phyloP scores from a whole-genome alignment of 176 grass and related monocot species.

The Oryza officinalis region DNA sequence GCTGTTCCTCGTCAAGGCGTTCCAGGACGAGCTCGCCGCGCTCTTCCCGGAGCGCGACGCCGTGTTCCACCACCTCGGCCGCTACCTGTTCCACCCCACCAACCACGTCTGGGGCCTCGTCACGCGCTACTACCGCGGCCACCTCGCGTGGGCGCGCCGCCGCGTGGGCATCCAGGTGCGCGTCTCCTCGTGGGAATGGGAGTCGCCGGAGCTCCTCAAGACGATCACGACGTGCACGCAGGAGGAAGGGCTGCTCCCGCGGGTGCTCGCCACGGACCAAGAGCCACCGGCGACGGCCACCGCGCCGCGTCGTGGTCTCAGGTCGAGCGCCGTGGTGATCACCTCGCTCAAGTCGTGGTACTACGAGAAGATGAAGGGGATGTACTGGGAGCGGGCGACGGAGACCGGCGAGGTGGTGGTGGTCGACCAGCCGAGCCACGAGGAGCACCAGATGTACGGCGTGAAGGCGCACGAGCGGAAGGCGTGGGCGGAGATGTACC shows the following conservation, averaged over 20 bases:
- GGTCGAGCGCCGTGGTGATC: slow-evolving; percentile 37
- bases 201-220: slow-evolving; percentile 31
- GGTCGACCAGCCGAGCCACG: slow-evolving; percentile 77
- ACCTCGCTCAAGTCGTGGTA: slow-evolving; percentile 47
- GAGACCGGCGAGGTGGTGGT: slow-evolving; percentile 48
- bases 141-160: slow-evolving; percentile 42
- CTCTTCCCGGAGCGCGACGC: slow-evolving; percentile 68
- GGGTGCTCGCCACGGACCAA: not conserved
- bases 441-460: slow-evolving; percentile 44
- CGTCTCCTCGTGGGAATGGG: slow-evolving; percentile 9
- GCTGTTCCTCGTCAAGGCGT: slow-evolving; percentile 45
- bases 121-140: slow-evolving; percentile 48
- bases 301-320: not conserved
- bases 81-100: slow-evolving; percentile 66
- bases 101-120: slow-evolving; percentile 81
- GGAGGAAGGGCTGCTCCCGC: slow-evolving; percentile 32
- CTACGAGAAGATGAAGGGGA: slow-evolving; percentile 52
- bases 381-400: slow-evolving; percentile 68
- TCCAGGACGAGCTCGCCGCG: slow-evolving; percentile 45
- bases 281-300: not conserved
- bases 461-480: slow-evolving; percentile 48
- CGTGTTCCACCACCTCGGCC: slow-evolving; percentile 70
- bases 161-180: slow-evolving; percentile 58
- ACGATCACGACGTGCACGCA: slow-evolving; percentile 43
- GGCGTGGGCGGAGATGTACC: slow-evolving; percentile 74